phyloP scores from a whole-genome alignment of 2,329 filamentous ascomycete species.

The Hypoxylon sp. region DNA sequence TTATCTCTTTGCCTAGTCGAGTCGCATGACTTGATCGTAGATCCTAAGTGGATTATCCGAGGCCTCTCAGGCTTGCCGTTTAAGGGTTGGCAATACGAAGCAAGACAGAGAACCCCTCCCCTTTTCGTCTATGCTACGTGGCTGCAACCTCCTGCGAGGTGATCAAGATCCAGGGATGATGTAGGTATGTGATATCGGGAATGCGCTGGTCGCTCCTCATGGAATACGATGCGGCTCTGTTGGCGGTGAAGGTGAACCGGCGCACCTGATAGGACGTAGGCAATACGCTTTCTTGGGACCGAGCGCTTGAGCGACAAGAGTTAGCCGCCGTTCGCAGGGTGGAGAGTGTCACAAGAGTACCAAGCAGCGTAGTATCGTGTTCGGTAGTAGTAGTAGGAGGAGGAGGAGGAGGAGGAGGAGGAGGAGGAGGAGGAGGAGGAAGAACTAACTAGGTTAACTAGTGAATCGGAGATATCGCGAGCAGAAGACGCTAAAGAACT shows the following conservation, averaged over 20 bases:
- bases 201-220: background rate
- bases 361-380: conserved; percentile 2
- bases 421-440: no score
- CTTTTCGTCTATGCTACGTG: conserved; percentile 20
- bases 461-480: no score
- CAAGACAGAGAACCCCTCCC: background rate
- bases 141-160: conserved; percentile 22
- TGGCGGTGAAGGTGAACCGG: conserved; percentile 2
- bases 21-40: background rate
- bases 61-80: background rate
- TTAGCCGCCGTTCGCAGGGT: conserved; percentile 23
- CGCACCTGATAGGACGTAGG: no score
- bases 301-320: conserved; percentile 7
- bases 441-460: no score
- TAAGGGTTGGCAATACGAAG: background rate
- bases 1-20: background rate
- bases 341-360: conserved; percentile 1
- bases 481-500: conserved; percentile 7
- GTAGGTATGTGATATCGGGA: no score
- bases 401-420: no score
- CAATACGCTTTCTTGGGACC: conserved; percentile 6
- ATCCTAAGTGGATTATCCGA: background rate
- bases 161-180: conserved; percentile 1
- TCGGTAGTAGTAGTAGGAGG: no score
- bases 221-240: conserved; percentile 13